Base-by-base conservation (phyloP, 306 rosid genomes). In the Pterocarpus santalinus region DNA sequence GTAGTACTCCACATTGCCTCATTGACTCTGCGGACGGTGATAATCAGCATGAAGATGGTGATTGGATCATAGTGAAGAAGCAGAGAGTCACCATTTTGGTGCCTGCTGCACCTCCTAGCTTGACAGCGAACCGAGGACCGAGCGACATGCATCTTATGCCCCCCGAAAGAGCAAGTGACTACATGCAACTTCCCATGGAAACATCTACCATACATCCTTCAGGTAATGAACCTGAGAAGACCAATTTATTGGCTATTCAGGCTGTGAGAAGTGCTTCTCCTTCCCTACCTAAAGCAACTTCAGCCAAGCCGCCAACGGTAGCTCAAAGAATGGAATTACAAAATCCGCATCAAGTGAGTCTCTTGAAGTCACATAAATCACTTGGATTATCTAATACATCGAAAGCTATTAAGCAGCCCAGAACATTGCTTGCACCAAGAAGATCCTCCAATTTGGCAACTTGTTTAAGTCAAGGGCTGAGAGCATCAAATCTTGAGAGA, bases 11-110 rank as follows among this genome's bases (percentile, higher is more conserved):
- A 5, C 62, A 75, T 17, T 62, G 58, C 81, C 83, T 52, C 57
- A 38, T 67, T 56, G 86, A 84, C 74, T 79, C 86, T 22, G 81
- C 81, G 69, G 78, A 72, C 75, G 36, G 65, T 36, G 80, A 82
- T 70, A 86, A 86, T 49, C 75, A 70, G 74, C 83, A 47, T 9
- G 90, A 77, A 71, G 83, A 87, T 46, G 86, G 73, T 75, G 86
- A 86, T 82, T 95, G 99, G 98, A 81, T 95, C 79, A 94, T 92
- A 41, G 98, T 95, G 10, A 93, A 95, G 88, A 88, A 75, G 89
- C 97, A 91, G 88, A 88, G 87, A 79, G 88, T 95, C 60, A 92
- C 83, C 80, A 90, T 95, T 76, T 79, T 93, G 75, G 90, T 95
- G 75, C 90, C 98, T 79, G 73, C 92, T 16, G 81, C 72, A 15